These are phyloP conservation scores for Raddia distichophylla DNA, from an alignment of 176 grass and related monocot species.

Conservation along the genomic window DNA sequence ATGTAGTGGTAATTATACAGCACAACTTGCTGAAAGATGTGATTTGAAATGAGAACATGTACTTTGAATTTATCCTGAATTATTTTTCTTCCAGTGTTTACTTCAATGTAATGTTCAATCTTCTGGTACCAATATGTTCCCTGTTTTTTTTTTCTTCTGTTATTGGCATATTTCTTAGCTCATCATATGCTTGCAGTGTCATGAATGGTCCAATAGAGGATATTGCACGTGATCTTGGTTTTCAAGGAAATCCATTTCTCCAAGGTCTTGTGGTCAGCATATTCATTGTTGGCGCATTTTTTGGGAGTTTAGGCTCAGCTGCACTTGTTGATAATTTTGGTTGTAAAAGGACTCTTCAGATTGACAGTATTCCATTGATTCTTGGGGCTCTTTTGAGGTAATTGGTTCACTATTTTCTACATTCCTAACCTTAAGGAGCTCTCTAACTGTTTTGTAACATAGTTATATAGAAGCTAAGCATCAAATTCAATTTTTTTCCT, in stretches of 20 bases:
- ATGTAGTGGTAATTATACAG: not conserved
- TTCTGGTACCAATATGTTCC: not conserved
- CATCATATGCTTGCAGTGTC: slow-evolving; percentile 65
- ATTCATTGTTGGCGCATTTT: slow-evolving; percentile 92
- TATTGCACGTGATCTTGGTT: slow-evolving; percentile 85
- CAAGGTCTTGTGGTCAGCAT: slow-evolving; percentile 99
- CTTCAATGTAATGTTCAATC: not conserved
- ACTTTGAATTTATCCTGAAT: slow-evolving; percentile 9
- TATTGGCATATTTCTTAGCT: slow-evolving; percentile 1
- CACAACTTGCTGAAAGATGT: slow-evolving; percentile 1
- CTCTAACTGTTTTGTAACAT: slow-evolving; percentile 24
- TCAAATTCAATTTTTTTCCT: slow-evolving; percentile 14
- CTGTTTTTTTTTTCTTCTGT: not conserved
- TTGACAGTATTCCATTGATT: slow-evolving; percentile 84
- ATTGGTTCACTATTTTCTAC: slow-evolving; percentile 27
- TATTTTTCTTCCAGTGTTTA: not conserved
- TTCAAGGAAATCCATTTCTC: slow-evolving; percentile 91
- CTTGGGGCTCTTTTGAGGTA: slow-evolving; percentile 90
- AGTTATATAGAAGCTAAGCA: not conserved
- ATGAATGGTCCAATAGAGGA: slow-evolving; percentile 99
- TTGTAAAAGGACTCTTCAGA: slow-evolving; percentile 87
- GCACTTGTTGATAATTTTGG: slow-evolving; percentile 89
- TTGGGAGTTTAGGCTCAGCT: slow-evolving; percentile 78
- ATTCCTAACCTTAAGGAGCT: slow-evolving; percentile 25
- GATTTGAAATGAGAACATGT: slow-evolving; percentile 11